Conservation (phyloP, 1,139 yeast species). For the Yamadazyma pseudoaaseri region DNA sequence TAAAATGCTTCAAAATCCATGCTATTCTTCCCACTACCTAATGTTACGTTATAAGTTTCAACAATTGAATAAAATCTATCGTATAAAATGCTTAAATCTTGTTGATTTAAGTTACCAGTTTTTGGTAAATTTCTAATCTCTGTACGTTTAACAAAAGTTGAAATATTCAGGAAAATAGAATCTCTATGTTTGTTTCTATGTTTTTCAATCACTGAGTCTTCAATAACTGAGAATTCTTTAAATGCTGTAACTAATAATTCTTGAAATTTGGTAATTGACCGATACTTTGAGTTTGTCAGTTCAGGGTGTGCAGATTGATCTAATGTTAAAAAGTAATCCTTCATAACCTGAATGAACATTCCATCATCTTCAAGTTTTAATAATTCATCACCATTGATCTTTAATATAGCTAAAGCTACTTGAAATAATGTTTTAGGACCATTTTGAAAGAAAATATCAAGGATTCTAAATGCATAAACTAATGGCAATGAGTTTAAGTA, state of each 20-base stretch:
- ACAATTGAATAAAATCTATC: constrained; percentile 83
- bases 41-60: constrained; percentile 61
- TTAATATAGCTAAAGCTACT: constrained; percentile 84
- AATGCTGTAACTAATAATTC: constrained; percentile 89
- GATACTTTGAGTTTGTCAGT: constrained; percentile 60
- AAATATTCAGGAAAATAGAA: constrained; percentile 80
- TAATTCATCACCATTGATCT: constrained; percentile 82
- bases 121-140: constrained; percentile 84
- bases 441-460: constrained; percentile 87
- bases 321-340: constrained; percentile 74
- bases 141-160: constrained; percentile 86
- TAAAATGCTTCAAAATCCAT: constrained; percentile 76
- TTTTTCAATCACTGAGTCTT: constrained; percentile 69
- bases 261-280: constrained; percentile 80
- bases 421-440: constrained; percentile 91
- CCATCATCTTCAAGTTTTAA: constrained; percentile 89
- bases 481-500: constrained; percentile 93
- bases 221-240: constrained; percentile 79
- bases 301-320: constrained; percentile 82
- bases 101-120: constrained; percentile 56
- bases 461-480: constrained; percentile 86
- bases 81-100: constrained; percentile 67
- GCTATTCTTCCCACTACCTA: constrained; percentile 66
- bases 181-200: constrained; percentile 73
- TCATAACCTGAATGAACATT: constrained; percentile 78